phyloP scores from a whole-genome alignment of 495 filamentous ascomycete genomes.

The Talaromyces nanjingensis region DNA sequence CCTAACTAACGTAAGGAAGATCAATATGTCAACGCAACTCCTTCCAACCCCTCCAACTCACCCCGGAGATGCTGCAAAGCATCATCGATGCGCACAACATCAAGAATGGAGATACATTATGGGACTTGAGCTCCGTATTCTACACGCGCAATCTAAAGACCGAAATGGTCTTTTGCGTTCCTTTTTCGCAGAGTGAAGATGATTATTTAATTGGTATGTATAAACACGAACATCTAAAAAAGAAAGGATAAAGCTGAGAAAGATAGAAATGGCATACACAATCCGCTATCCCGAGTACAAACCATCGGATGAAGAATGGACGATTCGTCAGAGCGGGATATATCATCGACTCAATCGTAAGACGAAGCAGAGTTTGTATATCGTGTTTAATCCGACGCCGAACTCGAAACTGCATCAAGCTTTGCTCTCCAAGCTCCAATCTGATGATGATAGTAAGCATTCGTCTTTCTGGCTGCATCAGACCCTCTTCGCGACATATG shows the following conservation, averaged over 20 bases:
- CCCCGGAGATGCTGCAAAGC: constrained; percentile 22
- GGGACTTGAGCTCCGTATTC: constrained; percentile 32
- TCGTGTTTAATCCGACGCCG: constrained; percentile 5
- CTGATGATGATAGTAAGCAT: not conserved
- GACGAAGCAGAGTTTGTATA: constrained; percentile 1
- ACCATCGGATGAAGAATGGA: not conserved
- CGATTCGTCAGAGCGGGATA: constrained; percentile 4
- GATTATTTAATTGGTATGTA: not conserved
- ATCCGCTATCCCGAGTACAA: constrained; percentile 7
- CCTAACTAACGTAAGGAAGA: constrained; percentile 15
- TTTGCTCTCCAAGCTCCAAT: not conserved
- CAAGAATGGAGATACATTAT: constrained; percentile 11
- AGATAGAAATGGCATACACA: constrained; percentile 4
- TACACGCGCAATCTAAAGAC: constrained; percentile 27
- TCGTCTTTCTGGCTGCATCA: constrained; percentile 25
- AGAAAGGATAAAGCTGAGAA: not conserved
- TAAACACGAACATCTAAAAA: not conserved
- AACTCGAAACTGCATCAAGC: not conserved
- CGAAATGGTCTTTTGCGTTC: constrained; percentile 28
- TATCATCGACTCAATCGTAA: not conserved
- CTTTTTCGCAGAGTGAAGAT: not conserved
- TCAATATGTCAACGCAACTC: constrained; percentile 38
- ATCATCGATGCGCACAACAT: not conserved
- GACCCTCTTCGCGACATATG: constrained; percentile 29
- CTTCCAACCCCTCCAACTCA: constrained; percentile 34